phyloP scores from a whole-genome alignment of 177 flowering plant genomes.

The Vitis hybrid region DNA sequence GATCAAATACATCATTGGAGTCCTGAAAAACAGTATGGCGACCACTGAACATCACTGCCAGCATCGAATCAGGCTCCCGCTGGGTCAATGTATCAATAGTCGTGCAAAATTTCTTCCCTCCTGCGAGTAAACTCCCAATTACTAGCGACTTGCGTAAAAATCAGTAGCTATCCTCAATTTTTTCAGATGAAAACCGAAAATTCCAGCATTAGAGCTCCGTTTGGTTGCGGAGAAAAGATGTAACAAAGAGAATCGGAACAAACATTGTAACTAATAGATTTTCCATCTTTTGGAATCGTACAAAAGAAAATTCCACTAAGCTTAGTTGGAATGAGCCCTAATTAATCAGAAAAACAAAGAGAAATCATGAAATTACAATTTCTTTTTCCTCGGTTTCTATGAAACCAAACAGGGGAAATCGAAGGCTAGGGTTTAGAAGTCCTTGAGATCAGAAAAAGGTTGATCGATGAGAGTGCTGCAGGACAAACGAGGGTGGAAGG shows the following conservation, averaged over 20 bases:
- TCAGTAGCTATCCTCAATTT: not conserved
- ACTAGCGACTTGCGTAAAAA: no score
- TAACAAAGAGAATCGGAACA: not conserved
- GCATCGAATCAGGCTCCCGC: slow-evolving; percentile 95
- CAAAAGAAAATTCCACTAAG: not conserved
- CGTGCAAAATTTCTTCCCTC: slow-evolving; percentile 90
- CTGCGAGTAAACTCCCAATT: slow-evolving; percentile 22
- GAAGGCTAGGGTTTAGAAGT: not conserved
- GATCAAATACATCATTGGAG: slow-evolving; percentile 43
- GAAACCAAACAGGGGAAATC: no score
- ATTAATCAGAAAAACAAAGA: no score
- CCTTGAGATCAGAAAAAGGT: not conserved
- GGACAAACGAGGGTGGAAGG: not conserved
- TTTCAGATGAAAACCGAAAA: not conserved
- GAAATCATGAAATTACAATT: no score
- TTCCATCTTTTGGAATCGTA: not conserved
- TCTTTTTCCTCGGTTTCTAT: no score
- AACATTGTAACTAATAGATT: not conserved
- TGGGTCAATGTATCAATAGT: slow-evolving; percentile 79
- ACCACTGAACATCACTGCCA: slow-evolving; percentile 97
- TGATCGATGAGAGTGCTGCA: not conserved
- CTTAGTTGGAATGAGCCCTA: no score
- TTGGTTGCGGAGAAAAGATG: not conserved
- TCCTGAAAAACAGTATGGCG: slow-evolving; percentile 66
- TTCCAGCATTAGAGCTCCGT: not conserved